A percentile compares a stretch with the other conserved stretches of the same genome.
Evolutionary conservation across 768 basidiomycete species (phyloP).

Genomic region (Leccinum olivaceopallidum): DNA sequence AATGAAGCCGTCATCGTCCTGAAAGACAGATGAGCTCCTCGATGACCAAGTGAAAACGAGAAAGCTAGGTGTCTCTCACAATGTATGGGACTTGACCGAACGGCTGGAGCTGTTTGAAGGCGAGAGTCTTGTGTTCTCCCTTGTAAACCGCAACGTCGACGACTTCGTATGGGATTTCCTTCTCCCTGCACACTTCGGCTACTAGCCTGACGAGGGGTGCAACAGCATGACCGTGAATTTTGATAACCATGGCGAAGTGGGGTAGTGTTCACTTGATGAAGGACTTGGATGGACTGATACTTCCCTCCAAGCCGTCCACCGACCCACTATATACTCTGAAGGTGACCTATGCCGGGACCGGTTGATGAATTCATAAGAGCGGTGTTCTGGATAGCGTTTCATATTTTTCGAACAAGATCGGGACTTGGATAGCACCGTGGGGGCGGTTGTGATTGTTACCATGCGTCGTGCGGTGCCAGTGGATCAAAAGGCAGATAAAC

Average conservation of each 20-base stretch:
- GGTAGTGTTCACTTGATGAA: neutral
- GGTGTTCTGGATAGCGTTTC: neutral
- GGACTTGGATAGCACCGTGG: neutral
- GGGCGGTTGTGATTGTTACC: neutral
- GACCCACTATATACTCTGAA: slow-evolving; percentile 6
- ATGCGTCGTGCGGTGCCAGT: neutral
- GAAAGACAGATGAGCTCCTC: neutral
- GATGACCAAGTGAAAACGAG: neutral
- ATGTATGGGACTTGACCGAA: slow-evolving; percentile 1
- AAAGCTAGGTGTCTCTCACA: slow-evolving; percentile 7
- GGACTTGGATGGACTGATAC: neutral
- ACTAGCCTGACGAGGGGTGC: slow-evolving; percentile 44
- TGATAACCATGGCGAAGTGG: slow-evolving; percentile 40
- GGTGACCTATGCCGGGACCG: neutral
- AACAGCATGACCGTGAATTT: slow-evolving; percentile 40
- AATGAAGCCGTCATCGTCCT: neutral
- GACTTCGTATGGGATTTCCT: slow-evolving; percentile 40
- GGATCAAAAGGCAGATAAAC: too few species aligned
- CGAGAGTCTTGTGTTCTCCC: neutral
- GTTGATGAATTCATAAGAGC: neutral
- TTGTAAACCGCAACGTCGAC: slow-evolving; percentile 19
- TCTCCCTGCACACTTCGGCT: slow-evolving; percentile 40
- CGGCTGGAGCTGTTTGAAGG: slow-evolving; percentile 18
- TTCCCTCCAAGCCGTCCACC: neutral
- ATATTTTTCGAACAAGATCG: neutral